phyloP scores from a whole-genome alignment of 306 rosid species.

The Cucumis hystrix region DNA sequence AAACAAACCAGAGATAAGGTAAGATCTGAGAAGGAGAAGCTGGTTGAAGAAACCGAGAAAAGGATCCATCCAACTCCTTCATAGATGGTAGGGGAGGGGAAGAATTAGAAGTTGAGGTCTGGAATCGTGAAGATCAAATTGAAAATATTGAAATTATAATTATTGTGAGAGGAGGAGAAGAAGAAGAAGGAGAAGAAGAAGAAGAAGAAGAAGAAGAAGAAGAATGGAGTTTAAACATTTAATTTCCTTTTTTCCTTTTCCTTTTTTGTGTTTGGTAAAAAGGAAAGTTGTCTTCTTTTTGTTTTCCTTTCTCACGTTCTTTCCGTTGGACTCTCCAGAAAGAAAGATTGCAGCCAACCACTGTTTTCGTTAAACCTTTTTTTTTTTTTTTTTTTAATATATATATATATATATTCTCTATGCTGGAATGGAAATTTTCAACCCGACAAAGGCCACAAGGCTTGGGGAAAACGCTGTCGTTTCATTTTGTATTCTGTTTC shows the following conservation, averaged over 20 bases:
- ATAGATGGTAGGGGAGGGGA: neutral
- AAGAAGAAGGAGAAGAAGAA: neutral
- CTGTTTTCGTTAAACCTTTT: neutral
- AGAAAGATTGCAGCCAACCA: neutral
- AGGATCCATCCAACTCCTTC: slow-evolving; percentile 3
- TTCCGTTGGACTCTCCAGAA: slow-evolving; percentile 2
- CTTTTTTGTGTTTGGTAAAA: neutral
- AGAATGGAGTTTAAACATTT: neutral
- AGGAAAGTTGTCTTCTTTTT: slow-evolving; percentile 1
- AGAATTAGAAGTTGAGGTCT: neutral
- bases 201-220: neutral
- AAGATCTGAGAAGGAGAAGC: neutral
- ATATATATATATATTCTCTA: no score
- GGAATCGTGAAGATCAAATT: neutral
- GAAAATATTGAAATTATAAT: neutral
- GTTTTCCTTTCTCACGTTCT: slow-evolving; percentile 9
- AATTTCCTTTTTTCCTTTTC: neutral
- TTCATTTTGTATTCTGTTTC: no score
- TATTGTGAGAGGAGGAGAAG: no score
- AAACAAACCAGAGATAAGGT: neutral
- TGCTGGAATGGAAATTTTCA: neutral
- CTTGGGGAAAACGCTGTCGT: neutral
- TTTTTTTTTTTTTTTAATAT: neutral
- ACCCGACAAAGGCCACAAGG: neutral
- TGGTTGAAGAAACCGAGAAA: neutral